Evolutionary conservation across 2,329 filamentous ascomycete species (phyloP).

Genomic region (Hypoxylon sp.): DNA sequence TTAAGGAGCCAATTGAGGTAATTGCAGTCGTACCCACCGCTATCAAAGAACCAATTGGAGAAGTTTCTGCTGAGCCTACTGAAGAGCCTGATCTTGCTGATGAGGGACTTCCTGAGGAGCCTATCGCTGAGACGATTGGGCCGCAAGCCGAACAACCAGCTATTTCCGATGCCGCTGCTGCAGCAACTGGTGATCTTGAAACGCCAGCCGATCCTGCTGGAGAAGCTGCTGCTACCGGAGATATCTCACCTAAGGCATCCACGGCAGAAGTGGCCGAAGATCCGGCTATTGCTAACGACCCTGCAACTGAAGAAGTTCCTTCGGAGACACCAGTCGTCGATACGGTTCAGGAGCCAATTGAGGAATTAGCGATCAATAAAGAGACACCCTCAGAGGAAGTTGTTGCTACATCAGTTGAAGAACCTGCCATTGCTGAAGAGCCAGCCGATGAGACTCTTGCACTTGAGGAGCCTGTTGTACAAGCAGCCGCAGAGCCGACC

Average conservation of each 20-base stretch:
- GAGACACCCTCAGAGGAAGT: conserved; percentile 3
- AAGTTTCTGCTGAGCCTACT: not conserved
- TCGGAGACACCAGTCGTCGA: not conserved
- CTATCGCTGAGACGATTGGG: not conserved
- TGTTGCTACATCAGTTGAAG: not conserved
- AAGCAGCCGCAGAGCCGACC: not conserved
- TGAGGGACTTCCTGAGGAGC: not conserved
- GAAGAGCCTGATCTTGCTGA: not conserved
- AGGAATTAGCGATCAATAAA: not conserved
- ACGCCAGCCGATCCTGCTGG: not conserved
- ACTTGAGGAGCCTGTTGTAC: conserved; percentile 3
- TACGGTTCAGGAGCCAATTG: not conserved
- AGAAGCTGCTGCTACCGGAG: not conserved
- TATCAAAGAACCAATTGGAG: not conserved
- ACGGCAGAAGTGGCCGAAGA: not conserved
- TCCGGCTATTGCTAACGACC: not conserved
- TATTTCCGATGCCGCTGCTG: not conserved
- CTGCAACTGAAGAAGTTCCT: not conserved
- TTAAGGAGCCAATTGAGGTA: not conserved
- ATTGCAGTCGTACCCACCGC: not conserved
- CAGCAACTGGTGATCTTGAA: conserved; percentile 1
- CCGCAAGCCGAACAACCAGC: conserved; percentile 2
- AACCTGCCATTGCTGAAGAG: not conserved
- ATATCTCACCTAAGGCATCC: not conserved
- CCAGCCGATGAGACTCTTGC: not conserved